phyloP scores from a whole-genome alignment of 1,139 yeast species.

The Kodamaea ohmeri region DNA sequence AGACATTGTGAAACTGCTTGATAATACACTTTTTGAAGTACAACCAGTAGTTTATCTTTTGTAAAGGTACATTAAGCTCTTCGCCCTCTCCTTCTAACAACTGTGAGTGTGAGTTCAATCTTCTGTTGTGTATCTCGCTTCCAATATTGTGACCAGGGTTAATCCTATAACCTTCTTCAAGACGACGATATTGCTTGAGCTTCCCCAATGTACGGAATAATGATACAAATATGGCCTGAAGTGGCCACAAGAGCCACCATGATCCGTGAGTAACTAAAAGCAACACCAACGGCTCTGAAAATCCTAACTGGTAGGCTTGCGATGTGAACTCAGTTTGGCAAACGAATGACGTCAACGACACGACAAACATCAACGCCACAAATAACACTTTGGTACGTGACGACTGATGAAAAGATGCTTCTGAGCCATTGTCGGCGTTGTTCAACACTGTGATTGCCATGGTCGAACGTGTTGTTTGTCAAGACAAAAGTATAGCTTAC shows the following conservation, averaged over 20 bases:
- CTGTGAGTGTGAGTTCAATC: constrained; percentile 29
- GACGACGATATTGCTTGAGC: constrained; percentile 15
- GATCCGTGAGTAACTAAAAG: constrained; percentile 73
- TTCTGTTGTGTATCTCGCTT: constrained; percentile 24
- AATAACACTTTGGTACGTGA: constrained; percentile 42
- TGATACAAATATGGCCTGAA: constrained; percentile 56
- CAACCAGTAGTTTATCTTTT: constrained; percentile 20
- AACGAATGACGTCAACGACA: constrained; percentile 67
- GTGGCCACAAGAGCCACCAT: constrained; percentile 76
- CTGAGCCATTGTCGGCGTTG: constrained; percentile 13
- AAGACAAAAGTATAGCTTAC: constrained; percentile 1
- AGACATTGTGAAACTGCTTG: constrained; percentile 49
- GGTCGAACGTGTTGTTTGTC: constrained; percentile 4
- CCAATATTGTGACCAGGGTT: constrained; percentile 13
- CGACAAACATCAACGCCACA: constrained; percentile 55
- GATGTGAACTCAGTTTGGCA: constrained; percentile 80
- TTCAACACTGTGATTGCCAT: constrained; percentile 16
- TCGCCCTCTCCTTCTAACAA: constrained; percentile 27
- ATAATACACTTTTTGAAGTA: constrained; percentile 44
- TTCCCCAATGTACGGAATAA: constrained; percentile 40
- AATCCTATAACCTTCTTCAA: constrained; percentile 7
- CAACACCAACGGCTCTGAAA: constrained; percentile 68
- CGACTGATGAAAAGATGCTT: constrained; percentile 15
- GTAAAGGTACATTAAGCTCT: constrained; percentile 15
- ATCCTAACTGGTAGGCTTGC: constrained; percentile 58